phyloP scores from a whole-genome alignment of 345 rosid genomes.

The Linum tenue region DNA sequence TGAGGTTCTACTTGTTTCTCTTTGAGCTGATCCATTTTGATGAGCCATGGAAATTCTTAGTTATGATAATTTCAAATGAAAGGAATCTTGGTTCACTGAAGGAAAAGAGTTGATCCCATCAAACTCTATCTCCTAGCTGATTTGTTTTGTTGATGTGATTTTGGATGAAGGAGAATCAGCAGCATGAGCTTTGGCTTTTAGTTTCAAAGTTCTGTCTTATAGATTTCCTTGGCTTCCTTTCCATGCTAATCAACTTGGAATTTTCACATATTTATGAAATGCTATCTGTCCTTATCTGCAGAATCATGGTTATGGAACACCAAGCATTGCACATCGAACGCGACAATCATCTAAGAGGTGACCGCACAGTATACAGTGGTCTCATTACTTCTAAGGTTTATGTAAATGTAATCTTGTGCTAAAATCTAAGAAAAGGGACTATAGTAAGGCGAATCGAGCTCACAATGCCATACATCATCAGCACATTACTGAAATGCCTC shows the following conservation, averaged over 20 bases:
- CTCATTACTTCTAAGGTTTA: neutral
- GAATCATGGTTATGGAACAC: constrained; percentile 37
- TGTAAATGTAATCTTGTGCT: too few relatives aligned
- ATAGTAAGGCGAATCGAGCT: neutral
- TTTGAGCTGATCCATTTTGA: too few relatives aligned
- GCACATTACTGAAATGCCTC: neutral
- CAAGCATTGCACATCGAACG: constrained; percentile 42
- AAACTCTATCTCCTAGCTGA: neutral
- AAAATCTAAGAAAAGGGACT: neutral
- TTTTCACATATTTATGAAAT: neutral
- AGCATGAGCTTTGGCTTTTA: too few relatives aligned
- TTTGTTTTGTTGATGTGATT: neutral
- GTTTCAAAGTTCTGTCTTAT: neutral
- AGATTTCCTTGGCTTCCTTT: neutral
- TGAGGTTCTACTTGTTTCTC: too few relatives aligned
- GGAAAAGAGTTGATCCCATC: neutral
- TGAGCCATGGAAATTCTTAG: too few relatives aligned
- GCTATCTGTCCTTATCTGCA: constrained; percentile 18
- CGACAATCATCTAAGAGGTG: constrained; percentile 56
- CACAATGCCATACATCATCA: neutral
- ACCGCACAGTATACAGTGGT: neutral
- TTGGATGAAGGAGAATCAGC: too few relatives aligned
- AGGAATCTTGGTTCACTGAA: too few relatives aligned
- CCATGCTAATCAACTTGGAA: neutral
- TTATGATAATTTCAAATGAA: too few relatives aligned